Base-by-base conservation (phyloP, 1,139 yeast genomes). In the Neolecta irregularis region DNA sequence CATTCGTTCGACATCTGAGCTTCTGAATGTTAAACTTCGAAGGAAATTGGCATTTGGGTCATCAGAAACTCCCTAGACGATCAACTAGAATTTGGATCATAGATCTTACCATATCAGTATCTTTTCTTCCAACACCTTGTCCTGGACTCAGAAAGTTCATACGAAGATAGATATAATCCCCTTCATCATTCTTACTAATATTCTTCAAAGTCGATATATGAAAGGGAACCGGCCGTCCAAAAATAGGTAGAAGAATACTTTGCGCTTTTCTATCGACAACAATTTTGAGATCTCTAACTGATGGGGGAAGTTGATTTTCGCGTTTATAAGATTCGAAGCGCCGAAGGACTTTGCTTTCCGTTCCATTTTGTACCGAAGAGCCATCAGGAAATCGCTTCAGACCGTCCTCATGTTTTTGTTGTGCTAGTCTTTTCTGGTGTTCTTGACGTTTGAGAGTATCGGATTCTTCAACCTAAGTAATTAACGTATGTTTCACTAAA, bases 221-320 rank as follows among this genome's bases (percentile, higher is more conserved):
- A 65, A 88, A 85, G 20, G 98, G 98, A 34, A 91, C 98, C 2
- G 98, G 95, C 51, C 98, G 70, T 42, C 98, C 98, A 49, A 77
- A 72, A 42, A 88, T 78, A 34, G 98, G 98, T 41, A 88, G 62
- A 42, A 88, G 70, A 38, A 88, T 78, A 1, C 96, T 80, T 57
- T 83, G 94, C 42, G 78, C 70, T 51, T 80, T 81, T 53, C 72
- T 65, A 54, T 88, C 98, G 39, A 88, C 85, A 50, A 78, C 88
- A 43, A 88, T 73, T 53, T 75, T 74, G 53, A 88, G 65, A 53
- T 85, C 95, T 48, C 75, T 70, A 12, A 83, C 92, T 47, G 72
- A 69, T 29, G 63, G 60, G 24, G 98, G 98, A 44, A 88, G 72
- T 60, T 88, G 96, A 5, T 85, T 66, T 52, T 88, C 98, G 48